phyloP scores from a whole-genome alignment of 805 yeast genomes.

The Lachancea kluyveri region DNA sequence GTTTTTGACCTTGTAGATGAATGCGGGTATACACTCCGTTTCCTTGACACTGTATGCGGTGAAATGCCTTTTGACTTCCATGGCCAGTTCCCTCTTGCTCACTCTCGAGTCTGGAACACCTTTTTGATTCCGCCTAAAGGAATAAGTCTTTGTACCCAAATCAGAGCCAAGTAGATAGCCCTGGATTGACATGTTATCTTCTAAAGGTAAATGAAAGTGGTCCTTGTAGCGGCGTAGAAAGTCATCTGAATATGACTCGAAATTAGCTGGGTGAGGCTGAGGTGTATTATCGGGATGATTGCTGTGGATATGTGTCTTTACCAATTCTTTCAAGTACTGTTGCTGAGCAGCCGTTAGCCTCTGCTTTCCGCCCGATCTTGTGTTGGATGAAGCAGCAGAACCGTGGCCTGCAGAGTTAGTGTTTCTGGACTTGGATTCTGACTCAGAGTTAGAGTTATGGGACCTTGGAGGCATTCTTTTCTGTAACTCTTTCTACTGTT shows the following conservation, averaged over 20 bases:
- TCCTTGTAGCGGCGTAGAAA: conserved; percentile 66
- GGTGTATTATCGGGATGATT: conserved; percentile 62
- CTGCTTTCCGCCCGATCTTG: conserved; percentile 39
- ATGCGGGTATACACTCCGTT: conserved; percentile 80
- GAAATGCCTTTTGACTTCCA: conserved; percentile 64
- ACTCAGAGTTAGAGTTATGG: conserved; percentile 25
- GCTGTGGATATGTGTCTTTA: conserved; percentile 62
- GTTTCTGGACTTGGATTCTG: conserved; percentile 20
- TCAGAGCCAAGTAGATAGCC: conserved; percentile 68
- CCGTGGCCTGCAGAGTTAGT: conserved; percentile 7
- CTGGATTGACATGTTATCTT: conserved; percentile 56
- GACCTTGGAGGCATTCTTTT: conserved; percentile 6
- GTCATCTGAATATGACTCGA: conserved; percentile 52
- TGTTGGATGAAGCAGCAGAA: conserved; percentile 37
- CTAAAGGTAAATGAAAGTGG: conserved; percentile 48
- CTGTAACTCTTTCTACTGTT: conserved; percentile 1
- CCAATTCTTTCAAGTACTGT: conserved; percentile 56
- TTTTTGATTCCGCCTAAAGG: conserved; percentile 20
- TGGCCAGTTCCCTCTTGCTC: conserved; percentile 54
- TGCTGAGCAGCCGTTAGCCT: conserved; percentile 58
- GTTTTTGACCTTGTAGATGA: conserved; percentile 77
- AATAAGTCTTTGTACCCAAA: conserved; percentile 63
- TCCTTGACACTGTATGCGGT: conserved; percentile 56
- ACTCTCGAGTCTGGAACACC: conserved; percentile 35
- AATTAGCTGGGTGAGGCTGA: conserved; percentile 57